Conservation (phyloP, 2,329 filamentous ascomycete species). For the Parastagonospora nodorum region DNA sequence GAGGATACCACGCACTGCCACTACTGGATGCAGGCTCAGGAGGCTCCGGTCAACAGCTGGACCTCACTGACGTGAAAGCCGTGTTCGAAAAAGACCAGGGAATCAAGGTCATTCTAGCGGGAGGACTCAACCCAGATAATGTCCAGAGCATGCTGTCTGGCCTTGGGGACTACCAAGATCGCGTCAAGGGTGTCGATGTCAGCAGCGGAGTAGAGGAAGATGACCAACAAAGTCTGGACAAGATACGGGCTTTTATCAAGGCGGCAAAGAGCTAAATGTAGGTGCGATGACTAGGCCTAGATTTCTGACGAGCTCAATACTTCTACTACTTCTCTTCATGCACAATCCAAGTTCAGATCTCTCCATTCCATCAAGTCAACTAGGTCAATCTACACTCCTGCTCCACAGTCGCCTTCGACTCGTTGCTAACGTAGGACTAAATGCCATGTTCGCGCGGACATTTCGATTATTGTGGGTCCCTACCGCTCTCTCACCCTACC, state of each 20-base stretch:
- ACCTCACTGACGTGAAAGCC: conserved; percentile 70
- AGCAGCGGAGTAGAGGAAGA: conserved; percentile 87
- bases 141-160: conserved; percentile 69
- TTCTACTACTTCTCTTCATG: background rate
- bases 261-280: conserved; percentile 59
- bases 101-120: conserved; percentile 80
- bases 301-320: background rate
- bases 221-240: conserved; percentile 78
- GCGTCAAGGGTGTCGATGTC: conserved; percentile 84
- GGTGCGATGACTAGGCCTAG: background rate
- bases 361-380: too few relatives aligned
- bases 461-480: too few relatives aligned
- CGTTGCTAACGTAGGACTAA: too few relatives aligned
- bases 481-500: background rate
- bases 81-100: conserved; percentile 70
- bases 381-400: too few relatives aligned
- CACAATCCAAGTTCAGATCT: too few relatives aligned
- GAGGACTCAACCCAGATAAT: conserved; percentile 81
- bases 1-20: conserved; percentile 82
- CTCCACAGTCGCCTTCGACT: too few relatives aligned
- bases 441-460: too few relatives aligned
- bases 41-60: conserved; percentile 77
- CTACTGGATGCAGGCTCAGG: conserved; percentile 87
- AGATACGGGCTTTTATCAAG: conserved; percentile 80
- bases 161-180: conserved; percentile 63